Evolutionary conservation across 2,329 filamentous ascomycete species (phyloP), one percentile per base, ranked within the genome.

Genomic region (Alternaria angustiovoidea): DNA sequence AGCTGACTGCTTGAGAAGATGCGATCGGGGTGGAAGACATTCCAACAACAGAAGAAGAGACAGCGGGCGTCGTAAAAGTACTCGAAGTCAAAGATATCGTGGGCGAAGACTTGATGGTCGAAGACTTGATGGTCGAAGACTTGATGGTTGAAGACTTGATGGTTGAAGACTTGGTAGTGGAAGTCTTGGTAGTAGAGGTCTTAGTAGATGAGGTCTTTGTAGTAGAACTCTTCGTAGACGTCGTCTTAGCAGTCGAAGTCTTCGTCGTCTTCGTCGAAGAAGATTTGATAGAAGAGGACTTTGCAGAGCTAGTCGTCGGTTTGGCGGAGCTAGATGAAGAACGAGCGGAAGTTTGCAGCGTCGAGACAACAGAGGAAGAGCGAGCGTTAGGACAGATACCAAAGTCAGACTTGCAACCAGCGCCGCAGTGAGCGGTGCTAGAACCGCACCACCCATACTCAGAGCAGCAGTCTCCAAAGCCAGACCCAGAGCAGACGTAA

Each of bases 371-470:
- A 22, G 22, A 22, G 22, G 44, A 48, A 11, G 46, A 48, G 5
- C 38, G 14, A n/a, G 26, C 51, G 22, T 18, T 24, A 3, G 38
- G 9, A 12, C 24, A 53, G 16, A 7, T 41, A 16, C 41, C 41
- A n/a, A 43, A 43, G 5, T n/a, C 41, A 36, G 52, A 11, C 52
- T 46, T 28, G 41, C 52, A 54, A 18, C 28, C 52, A 18, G 47
- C 34, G 16, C 54, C 44, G 24, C 55, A 58, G 11, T 58, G 47
- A 1, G 24, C 39, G 8, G 26, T 16, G 2, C 8, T 41, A 32
- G 47, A 36, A 2, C 55, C 55, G n/a, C 55, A 58, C 32, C 39
- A 58, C 3, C 48, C 49, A n/a, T 44, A 59, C 32, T 48, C 26
- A 24, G 30, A 38, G 32, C 56, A 59, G 32, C 56, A 59, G 24